phyloP scores from a whole-genome alignment of 257 asterid species.

The Nicotiana otophora region DNA sequence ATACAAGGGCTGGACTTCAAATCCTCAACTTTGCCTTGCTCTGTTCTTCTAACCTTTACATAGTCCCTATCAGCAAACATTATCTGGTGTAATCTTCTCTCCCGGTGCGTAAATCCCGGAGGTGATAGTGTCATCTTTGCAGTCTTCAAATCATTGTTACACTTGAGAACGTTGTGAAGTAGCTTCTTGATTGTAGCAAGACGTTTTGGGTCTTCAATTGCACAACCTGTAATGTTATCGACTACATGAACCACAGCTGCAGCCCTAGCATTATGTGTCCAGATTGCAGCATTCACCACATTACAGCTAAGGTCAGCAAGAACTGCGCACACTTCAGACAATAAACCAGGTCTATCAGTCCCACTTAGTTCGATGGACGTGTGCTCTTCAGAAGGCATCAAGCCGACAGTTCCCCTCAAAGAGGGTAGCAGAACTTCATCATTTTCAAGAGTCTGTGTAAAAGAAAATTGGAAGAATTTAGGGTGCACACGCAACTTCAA shows the following conservation, averaged over 20 bases:
- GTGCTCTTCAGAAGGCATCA: constrained; percentile 61
- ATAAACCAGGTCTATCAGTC: constrained; percentile 71
- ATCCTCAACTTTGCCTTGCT: constrained; percentile 24
- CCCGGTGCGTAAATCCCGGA: constrained; percentile 61
- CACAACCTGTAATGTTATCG: constrained; percentile 42
- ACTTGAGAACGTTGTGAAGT: constrained; percentile 53
- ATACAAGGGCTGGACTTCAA: constrained; percentile 48
- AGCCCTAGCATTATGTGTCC: constrained; percentile 79
- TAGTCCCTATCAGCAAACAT: constrained; percentile 84
- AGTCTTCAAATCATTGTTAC: constrained; percentile 43
- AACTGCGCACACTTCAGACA: constrained; percentile 77
- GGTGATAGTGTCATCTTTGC: constrained; percentile 67
- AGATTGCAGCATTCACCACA: constrained; percentile 69
- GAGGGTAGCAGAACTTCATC: constrained; percentile 46
- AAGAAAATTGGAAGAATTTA: not conserved
- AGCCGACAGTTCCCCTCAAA: constrained; percentile 51
- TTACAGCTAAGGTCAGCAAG: constrained; percentile 64
- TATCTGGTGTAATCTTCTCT: constrained; percentile 79
- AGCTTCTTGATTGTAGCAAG: constrained; percentile 47
- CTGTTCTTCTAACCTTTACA: constrained; percentile 33
- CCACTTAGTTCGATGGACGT: constrained; percentile 72
- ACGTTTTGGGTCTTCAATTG: constrained; percentile 56
- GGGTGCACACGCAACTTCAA: not conserved
- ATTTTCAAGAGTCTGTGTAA: constrained; percentile 56
- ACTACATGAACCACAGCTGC: constrained; percentile 75